Evolutionary conservation across 2,329 filamentous ascomycete genomes (phyloP).

Genomic region (Curvularia eragrostidis): DNA sequence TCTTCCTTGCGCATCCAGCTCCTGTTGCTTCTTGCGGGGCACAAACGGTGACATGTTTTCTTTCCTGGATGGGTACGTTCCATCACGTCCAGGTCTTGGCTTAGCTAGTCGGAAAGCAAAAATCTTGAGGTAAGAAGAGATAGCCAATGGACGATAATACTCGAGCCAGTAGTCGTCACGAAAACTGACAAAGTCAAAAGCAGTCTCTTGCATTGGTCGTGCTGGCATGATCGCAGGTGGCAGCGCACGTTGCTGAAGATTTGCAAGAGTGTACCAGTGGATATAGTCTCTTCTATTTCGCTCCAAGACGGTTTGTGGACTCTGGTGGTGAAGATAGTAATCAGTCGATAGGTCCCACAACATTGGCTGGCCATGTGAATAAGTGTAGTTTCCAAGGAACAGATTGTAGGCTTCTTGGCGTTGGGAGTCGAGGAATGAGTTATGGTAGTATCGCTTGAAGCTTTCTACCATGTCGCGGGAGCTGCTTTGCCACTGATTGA

Average conservation of each 20-base stretch:
- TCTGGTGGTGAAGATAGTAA: constrained; percentile 91
- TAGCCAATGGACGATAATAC: constrained; percentile 86
- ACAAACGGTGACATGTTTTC: constrained; percentile 90
- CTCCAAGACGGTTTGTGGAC: constrained; percentile 76
- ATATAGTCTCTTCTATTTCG: constrained; percentile 76
- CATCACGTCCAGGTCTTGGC: constrained; percentile 79
- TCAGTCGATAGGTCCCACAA: constrained; percentile 95
- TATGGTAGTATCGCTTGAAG: constrained; percentile 99
- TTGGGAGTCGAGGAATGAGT: constrained; percentile 97
- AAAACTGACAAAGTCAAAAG: constrained; percentile 56
- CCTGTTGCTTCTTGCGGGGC: constrained; percentile 62
- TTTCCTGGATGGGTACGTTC: constrained; percentile 72
- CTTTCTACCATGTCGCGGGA: constrained; percentile 99
- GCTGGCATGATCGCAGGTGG: constrained; percentile 58
- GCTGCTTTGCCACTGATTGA: constrained; percentile 98
- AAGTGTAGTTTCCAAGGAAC: constrained; percentile 96
- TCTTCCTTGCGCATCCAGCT: constrained; percentile 61
- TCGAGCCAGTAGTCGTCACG: constrained; percentile 98
- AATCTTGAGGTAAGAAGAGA: constrained; percentile 91
- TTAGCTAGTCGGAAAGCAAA: constrained; percentile 88
- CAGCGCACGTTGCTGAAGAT: constrained; percentile 69
- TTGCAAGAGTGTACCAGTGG: constrained; percentile 80
- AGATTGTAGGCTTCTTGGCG: constrained; percentile 97
- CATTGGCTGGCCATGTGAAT: constrained; percentile 85
- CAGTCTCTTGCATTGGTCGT: constrained; percentile 29